Evolutionary conservation across 2,329 filamentous ascomycete species (phyloP).

Genomic region (Bipolaris zeicola): DNA sequence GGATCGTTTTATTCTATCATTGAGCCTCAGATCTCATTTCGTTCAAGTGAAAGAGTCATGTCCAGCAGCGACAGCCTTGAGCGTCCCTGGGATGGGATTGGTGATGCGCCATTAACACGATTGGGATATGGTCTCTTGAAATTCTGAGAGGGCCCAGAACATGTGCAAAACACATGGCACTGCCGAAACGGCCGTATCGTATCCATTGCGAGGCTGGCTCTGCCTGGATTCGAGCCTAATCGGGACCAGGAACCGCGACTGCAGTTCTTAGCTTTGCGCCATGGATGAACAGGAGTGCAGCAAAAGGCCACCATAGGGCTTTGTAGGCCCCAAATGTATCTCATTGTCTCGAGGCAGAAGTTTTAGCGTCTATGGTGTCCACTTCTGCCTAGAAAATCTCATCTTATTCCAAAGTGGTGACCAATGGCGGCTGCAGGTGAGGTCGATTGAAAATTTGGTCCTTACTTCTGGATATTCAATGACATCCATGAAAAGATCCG

Average conservation of each 20-base stretch:
- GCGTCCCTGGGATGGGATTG: background rate
- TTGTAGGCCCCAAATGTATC: background rate
- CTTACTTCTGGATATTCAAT: background rate
- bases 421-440: background rate
- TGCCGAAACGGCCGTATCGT: background rate
- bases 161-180: background rate
- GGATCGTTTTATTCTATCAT: background rate
- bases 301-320: background rate
- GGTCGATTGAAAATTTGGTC: background rate
- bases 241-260: background rate
- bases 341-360: background rate
- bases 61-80: background rate
- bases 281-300: background rate
- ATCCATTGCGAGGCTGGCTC: background rate
- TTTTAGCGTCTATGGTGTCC: background rate
- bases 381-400: background rate
- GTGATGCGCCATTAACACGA: background rate
- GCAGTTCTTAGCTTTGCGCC: background rate
- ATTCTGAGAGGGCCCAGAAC: background rate
- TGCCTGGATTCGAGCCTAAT: background rate
- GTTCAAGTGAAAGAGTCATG: background rate
- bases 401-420: background rate
- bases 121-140: background rate
- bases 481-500: no score
- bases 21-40: background rate